These are phyloP conservation scores for Arthrinium phaeospermum DNA, from an alignment of 2,329 filamentous ascomycete species.

Conservation along the genomic window DNA sequence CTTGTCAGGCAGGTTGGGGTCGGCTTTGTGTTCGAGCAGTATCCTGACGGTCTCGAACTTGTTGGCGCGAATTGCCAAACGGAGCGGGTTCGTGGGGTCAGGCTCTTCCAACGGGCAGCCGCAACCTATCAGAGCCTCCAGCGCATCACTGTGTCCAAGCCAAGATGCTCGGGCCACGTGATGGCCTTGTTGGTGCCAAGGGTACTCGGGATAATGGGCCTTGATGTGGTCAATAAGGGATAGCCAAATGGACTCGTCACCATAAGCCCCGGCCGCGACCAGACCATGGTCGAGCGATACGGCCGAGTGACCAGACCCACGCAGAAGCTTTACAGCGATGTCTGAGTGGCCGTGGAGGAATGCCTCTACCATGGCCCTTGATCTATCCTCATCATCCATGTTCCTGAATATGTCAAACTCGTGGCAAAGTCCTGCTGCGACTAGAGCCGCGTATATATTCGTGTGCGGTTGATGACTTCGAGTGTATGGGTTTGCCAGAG, in stretches of 20 bases:
- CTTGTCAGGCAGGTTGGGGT: neutral
- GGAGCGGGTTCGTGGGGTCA: neutral
- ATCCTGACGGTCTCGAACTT: neutral
- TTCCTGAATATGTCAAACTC: neutral
- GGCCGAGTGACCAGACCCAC: neutral
- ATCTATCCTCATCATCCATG: neutral
- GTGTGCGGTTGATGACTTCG: neutral
- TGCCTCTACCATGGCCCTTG: neutral
- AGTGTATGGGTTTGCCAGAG: neutral
- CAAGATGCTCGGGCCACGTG: neutral
- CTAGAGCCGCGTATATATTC: neutral
- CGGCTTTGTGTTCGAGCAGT: neutral
- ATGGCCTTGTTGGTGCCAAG: neutral
- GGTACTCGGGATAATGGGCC: neutral
- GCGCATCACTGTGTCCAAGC: neutral
- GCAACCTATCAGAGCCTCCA: neutral
- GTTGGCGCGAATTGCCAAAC: neutral
- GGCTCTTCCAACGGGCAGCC: neutral
- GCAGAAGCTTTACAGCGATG: neutral
- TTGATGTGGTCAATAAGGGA: neutral
- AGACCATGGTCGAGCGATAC: neutral
- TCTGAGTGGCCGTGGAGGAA: neutral
- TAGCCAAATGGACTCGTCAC: neutral
- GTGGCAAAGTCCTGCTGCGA: neutral
- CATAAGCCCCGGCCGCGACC: neutral